Base-by-base conservation (phyloP, 495 filamentous ascomycete species). In the Neurospora sp. region DNA sequence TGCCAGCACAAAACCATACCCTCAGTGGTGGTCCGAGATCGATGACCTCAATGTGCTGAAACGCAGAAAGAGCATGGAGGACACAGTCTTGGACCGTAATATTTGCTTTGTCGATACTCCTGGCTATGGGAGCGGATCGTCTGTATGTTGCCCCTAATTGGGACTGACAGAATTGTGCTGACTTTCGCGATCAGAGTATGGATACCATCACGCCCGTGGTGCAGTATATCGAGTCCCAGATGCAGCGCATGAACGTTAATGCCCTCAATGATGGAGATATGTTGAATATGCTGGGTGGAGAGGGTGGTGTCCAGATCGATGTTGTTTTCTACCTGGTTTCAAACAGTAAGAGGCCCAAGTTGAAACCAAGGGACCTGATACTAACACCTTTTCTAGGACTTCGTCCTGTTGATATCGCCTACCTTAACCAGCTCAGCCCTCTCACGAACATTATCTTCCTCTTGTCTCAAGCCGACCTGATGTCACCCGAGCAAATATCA, bases 71-170 rank as follows among this genome's bases (percentile, higher is more conserved):
- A 96, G 92, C 76, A 83, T 90, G 73, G 92, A 91, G 10, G 96
- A 96, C 73, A 87, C 90, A 40, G 90, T 98, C 46, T 85, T 99
- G 72, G 96, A 99, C 78, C 87, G 96, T 39, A 99, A 99, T 82
- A 77, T 99, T 11, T 97, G 94, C 79, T 99, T 99, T 80, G 91
- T 98, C 72, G 96, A 99, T 84, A 97, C 94, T 11, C 90, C 91
- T 35, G 90, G 92, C n/a, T 92, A 90, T 81, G 87, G 87, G 18
- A 84, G 81, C 77, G 87, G 86, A 41, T 85, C 88, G 46, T 91
- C 90, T 60, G 89, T 88, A 77, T 78, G 88, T 78, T 31, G 1
- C n/a, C 37, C 72, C 27, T 77, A 73, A 31, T 31, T 42, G 70
- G 11, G 18, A 12, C 39, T 6, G 10, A 20, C 35, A 27, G 16